phyloP scores from a whole-genome alignment of 192 early-diverging fungal genomes.

The Gamsiella multidivaricata region DNA sequence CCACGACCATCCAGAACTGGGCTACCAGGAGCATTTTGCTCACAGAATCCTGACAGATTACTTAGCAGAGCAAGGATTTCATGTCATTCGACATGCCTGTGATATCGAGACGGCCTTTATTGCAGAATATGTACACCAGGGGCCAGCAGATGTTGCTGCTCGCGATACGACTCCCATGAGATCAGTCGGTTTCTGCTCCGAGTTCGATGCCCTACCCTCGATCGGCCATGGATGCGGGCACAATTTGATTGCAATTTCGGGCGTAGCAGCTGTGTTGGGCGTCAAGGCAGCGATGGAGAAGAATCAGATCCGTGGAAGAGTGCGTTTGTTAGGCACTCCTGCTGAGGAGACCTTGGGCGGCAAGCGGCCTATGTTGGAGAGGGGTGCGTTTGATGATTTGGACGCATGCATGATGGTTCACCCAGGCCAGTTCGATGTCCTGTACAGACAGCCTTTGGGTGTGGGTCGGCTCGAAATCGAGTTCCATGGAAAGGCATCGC shows the following conservation, averaged over 20 bases:
- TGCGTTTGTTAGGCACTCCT: constrained; percentile 84
- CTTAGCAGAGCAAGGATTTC: constrained; percentile 67
- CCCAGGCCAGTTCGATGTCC: constrained; percentile 66
- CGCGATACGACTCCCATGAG: constrained; percentile 51
- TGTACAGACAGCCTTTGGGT: constrained; percentile 61
- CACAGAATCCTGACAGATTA: constrained; percentile 70
- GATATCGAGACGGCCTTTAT: constrained; percentile 78
- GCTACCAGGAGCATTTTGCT: constrained; percentile 66
- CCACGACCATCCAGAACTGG: constrained; percentile 72
- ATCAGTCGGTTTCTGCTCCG: constrained; percentile 62
- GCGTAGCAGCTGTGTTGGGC: constrained; percentile 67
- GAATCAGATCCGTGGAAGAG: constrained; percentile 62
- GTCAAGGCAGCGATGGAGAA: constrained; percentile 56
- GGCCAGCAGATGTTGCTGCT: constrained; percentile 18
- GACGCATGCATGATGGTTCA: constrained; percentile 88
- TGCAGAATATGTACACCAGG: constrained; percentile 67
- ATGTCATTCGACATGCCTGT: constrained; percentile 64
- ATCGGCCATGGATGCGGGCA: constrained; percentile 75
- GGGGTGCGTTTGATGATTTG: constrained; percentile 75
- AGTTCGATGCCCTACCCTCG: constrained; percentile 77
- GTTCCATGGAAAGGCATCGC: constrained; percentile 78
- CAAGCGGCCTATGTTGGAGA: constrained; percentile 75
- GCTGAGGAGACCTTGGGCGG: constrained; percentile 78
- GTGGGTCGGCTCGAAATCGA: constrained; percentile 64
- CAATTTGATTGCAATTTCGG: constrained; percentile 74